phyloP scores from a whole-genome alignment of 2,329 filamentous ascomycete species.

The Colletotrichum sp. region DNA sequence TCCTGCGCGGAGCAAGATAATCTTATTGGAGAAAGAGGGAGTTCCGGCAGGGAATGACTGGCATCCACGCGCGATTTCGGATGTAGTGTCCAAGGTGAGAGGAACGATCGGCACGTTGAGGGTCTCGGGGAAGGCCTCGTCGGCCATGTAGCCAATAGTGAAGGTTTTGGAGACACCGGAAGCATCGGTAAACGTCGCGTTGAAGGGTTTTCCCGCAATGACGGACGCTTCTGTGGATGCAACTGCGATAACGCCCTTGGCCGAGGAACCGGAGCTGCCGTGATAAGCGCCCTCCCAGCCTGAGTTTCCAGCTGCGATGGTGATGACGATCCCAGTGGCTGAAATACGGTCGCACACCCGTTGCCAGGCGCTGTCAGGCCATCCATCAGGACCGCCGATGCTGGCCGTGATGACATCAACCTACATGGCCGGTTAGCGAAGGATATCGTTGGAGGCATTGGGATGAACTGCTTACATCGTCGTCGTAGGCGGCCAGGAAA shows the following conservation, averaged over 20 bases:
- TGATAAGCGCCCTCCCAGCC: slow-evolving; percentile 47
- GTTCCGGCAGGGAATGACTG: slow-evolving; percentile 44
- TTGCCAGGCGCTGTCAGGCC: slow-evolving; percentile 30
- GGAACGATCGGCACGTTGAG: slow-evolving; percentile 29
- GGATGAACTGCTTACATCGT: neutral
- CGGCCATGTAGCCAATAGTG: slow-evolving; percentile 4
- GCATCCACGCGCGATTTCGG: neutral
- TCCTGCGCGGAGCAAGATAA: slow-evolving; percentile 47
- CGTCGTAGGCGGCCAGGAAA: slow-evolving; percentile 8
- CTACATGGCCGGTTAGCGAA: neutral
- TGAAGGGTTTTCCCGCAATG: neutral
- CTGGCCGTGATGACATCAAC: slow-evolving; percentile 30
- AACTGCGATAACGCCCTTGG: slow-evolving; percentile 46
- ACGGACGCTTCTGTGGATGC: slow-evolving; percentile 41
- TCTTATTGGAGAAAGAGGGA: slow-evolving; percentile 40
- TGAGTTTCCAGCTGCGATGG: slow-evolving; percentile 49
- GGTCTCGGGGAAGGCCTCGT: neutral
- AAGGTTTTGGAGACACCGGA: neutral
- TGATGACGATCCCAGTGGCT: slow-evolving; percentile 47
- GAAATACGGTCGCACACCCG: slow-evolving; percentile 34
- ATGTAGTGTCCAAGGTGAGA: slow-evolving; percentile 21
- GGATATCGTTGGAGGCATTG: fast-evolving
- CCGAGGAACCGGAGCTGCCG: slow-evolving; percentile 42
- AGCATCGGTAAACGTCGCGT: neutral
- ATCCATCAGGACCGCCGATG: slow-evolving; percentile 24